Evolutionary conservation across 2,329 filamentous ascomycete genomes (phyloP).

Genomic region (Cordyceps fumosorosea): DNA sequence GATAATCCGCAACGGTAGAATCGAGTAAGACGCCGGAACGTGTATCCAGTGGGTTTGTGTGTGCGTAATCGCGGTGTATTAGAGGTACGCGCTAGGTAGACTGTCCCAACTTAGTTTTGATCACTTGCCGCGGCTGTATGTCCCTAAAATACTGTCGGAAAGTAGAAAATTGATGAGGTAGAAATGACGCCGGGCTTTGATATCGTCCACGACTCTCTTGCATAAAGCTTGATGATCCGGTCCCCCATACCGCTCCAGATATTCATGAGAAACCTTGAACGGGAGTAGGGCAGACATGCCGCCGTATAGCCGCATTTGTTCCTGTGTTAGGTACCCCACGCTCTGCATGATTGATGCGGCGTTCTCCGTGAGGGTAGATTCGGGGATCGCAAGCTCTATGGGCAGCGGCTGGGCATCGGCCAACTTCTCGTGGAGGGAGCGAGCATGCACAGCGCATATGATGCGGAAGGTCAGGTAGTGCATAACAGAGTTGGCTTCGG

Average conservation of each 20-base stretch:
- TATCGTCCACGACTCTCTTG: background rate
- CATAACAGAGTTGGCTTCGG: conserved; percentile 29
- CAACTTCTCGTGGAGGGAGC: conserved; percentile 19
- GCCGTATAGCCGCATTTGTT: conserved; percentile 33
- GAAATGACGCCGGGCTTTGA: background rate
- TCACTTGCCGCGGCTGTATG: background rate
- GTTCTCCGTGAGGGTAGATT: background rate
- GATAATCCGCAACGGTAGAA: conserved; percentile 8
- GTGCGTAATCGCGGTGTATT: too few species aligned
- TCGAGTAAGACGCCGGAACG: background rate
- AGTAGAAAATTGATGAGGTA: background rate
- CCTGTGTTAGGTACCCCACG: conserved; percentile 30
- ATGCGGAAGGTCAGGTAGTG: conserved; percentile 33
- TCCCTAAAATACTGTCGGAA: background rate
- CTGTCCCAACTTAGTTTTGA: background rate
- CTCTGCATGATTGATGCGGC: conserved; percentile 26
- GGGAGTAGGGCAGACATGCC: conserved; percentile 29
- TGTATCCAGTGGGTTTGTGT: background rate
- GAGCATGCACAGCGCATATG: conserved; percentile 23
- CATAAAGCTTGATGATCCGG: background rate
- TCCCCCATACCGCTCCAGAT: background rate
- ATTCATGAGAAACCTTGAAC: conserved; percentile 18
- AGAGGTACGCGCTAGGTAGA: background rate
- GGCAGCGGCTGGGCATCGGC: conserved; percentile 10
- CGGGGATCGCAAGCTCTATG: background rate